Base-by-base conservation (phyloP, 1,139 yeast genomes). In the Geotrichum aggregatum region DNA sequence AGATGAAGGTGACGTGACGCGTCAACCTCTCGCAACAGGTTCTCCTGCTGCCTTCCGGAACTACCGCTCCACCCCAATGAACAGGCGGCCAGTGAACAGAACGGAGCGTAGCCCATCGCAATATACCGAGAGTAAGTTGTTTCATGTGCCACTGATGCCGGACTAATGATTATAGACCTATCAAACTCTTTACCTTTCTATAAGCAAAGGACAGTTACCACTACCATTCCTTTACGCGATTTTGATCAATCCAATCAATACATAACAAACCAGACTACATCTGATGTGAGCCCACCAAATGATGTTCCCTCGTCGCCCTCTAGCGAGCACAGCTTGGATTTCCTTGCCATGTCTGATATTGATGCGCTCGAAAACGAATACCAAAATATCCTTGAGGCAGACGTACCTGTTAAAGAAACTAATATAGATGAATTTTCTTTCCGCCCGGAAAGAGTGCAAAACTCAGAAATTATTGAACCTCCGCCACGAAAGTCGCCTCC, bases 191-290 rank as follows among this genome's bases (percentile, higher is more conserved):
- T 2, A 4, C 26, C 13, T 26, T 41, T 28, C 22, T 24, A 24
- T 24, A 28, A 26, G 3, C 35, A 31, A 2, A 26, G 30, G 19
- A 50, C 52, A 2, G 31, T 45, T 2, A 44, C 52, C 6, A 50
- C 52, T 13, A 40, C 49, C n/a, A 42, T 50, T 18, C 52, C 52
- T 13, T 40, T 50, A 11, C 43, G 49, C 30, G 52, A 44, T 26
- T 19, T 48, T 2, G 49, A 44, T 22, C 41, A 18, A 41, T 16
- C 34, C 19, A 46, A 18, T 38, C 31, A 28, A 22, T 34, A 13
- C 10, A 14, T 6, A 11, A n/a, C 47, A 7, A 14, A 16, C 22
- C 35, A 31, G 22, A 30, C 30, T 13, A 43, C 47, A 14, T 19
- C 7, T 14, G 11, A 13, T 22, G 21, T 35, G 10, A n/a, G 34